Percentiles rank a stretch among this genome's conserved stretches.
Evolutionary conservation across 2,329 filamentous ascomycete species (phyloP).

Genomic region (Aaosphaeria pasadenensis): DNA sequence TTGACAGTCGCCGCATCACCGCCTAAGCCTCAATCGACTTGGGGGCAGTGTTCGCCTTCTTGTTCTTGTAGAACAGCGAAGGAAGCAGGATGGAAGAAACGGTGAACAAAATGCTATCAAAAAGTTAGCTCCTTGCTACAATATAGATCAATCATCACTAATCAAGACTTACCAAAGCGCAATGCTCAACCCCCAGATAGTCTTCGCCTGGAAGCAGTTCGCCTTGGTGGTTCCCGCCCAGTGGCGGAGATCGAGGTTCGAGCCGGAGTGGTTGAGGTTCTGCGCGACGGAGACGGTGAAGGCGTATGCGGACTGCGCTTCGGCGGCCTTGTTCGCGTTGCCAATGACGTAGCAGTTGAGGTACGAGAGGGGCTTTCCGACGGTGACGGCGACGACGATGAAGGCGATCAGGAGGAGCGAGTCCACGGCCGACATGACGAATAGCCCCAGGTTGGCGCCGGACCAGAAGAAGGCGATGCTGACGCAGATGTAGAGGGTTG

Average conservation of each 20-base stretch:
- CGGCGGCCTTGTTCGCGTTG: conserved; percentile 43
- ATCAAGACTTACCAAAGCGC: conserved; percentile 59
- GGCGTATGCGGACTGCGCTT: conserved; percentile 48
- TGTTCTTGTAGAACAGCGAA: conserved; percentile 50
- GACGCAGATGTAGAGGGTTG: conserved; percentile 68
- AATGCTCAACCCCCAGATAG: conserved; percentile 82
- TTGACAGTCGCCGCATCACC: background rate
- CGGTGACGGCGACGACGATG: conserved; percentile 70
- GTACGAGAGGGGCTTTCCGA: conserved; percentile 78
- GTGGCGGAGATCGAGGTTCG: conserved; percentile 47
- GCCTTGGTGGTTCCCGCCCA: conserved; percentile 61
- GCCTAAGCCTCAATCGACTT: conserved; percentile 31
- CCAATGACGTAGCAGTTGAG: conserved; percentile 65
- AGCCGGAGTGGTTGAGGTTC: conserved; percentile 51
- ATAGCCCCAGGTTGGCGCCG: conserved; percentile 70
- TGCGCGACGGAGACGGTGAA: conserved; percentile 53
- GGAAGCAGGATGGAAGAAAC: conserved; percentile 45
- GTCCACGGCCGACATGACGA: conserved; percentile 69
- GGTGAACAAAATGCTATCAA: conserved; percentile 43
- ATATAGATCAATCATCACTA: background rate
- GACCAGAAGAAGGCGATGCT: conserved; percentile 79
- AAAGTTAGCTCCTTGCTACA: conserved; percentile 8
- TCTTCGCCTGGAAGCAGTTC: conserved; percentile 81
- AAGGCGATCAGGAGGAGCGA: conserved; percentile 69
- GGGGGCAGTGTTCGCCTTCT: conserved; percentile 39